Evolutionary conservation across 371 early-diverging fungal genomes (phyloP).

Genomic region (Mortierella sp.): DNA sequence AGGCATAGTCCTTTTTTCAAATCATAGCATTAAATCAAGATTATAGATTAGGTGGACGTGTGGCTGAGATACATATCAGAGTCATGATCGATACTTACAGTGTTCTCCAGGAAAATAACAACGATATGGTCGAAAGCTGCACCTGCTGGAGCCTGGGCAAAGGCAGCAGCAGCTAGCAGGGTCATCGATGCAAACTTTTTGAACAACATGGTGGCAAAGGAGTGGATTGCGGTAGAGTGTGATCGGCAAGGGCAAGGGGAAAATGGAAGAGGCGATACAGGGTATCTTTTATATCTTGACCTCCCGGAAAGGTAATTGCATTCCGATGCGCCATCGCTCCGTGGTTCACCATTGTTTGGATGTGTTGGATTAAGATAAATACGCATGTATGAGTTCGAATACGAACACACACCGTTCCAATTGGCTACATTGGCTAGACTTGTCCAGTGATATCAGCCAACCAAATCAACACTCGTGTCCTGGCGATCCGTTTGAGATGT

Average conservation of each 20-base stretch:
- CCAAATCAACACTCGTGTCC: background rate
- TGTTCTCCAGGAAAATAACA: background rate
- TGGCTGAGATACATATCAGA: background rate
- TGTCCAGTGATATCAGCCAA: background rate
- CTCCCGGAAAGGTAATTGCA: background rate
- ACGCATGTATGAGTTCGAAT: too few species aligned
- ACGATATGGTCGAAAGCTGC: background rate
- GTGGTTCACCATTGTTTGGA: too few species aligned
- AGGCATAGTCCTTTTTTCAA: conserved; percentile 15
- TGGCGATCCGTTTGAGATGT: background rate
- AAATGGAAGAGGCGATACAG: background rate
- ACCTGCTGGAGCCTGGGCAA: background rate
- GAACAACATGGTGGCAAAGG: background rate
- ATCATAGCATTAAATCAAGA: background rate
- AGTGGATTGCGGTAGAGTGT: background rate
- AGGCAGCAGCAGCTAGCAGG: background rate
- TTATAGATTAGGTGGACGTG: background rate
- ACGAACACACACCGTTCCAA: too few species aligned
- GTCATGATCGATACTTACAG: background rate
- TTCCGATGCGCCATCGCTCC: too few species aligned
- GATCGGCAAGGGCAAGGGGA: too few species aligned
- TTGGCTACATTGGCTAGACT: background rate
- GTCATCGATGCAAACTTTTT: background rate
- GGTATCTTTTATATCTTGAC: background rate
- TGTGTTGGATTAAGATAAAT: too few species aligned